phyloP scores from a whole-genome alignment of 2,329 filamentous ascomycete genomes.

The Calonectria pteridis region DNA sequence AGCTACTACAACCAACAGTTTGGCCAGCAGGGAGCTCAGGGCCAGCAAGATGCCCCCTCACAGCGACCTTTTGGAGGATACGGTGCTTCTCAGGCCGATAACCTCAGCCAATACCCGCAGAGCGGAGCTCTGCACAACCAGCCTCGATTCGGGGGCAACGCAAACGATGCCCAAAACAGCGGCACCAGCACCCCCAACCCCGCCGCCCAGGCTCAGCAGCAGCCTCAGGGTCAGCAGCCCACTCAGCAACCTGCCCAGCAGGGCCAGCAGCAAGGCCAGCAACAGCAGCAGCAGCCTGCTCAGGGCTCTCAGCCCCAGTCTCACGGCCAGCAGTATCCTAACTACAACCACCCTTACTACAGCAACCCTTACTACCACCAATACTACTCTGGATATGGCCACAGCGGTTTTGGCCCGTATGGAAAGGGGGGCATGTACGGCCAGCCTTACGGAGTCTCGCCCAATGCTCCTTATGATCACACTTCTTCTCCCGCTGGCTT shows the following conservation, averaged over 20 bases:
- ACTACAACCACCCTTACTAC: conserved; percentile 70
- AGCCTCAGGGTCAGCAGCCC: conserved; percentile 52
- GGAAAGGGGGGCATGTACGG: conserved; percentile 68
- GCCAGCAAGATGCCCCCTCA: conserved; percentile 78
- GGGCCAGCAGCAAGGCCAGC: conserved; percentile 61
- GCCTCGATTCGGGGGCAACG: conserved; percentile 69
- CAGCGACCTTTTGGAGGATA: conserved; percentile 87
- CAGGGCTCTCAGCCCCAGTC: conserved; percentile 60
- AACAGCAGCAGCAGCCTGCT: conserved; percentile 59
- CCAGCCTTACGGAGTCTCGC: conserved; percentile 68
- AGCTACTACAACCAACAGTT: conserved; percentile 80
- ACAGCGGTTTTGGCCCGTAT: conserved; percentile 67
- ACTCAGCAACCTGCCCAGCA: conserved; percentile 56
- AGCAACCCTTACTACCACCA: conserved; percentile 73
- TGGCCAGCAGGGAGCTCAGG: conserved; percentile 69
- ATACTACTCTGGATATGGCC: conserved; percentile 69
- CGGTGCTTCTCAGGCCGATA: conserved; percentile 72
- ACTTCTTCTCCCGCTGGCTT: conserved; percentile 67
- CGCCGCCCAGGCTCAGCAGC: conserved; percentile 66
- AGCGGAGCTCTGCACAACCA: conserved; percentile 70
- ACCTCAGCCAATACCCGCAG: conserved; percentile 78
- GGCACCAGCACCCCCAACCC: conserved; percentile 94
- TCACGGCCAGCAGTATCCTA: conserved; percentile 64
- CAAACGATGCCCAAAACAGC: conserved; percentile 82
- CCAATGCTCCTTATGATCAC: conserved; percentile 69